Evolutionary conservation across 1,284 basidiomycete species (phyloP).

Genomic region (Ceratobasidium sp.): DNA sequence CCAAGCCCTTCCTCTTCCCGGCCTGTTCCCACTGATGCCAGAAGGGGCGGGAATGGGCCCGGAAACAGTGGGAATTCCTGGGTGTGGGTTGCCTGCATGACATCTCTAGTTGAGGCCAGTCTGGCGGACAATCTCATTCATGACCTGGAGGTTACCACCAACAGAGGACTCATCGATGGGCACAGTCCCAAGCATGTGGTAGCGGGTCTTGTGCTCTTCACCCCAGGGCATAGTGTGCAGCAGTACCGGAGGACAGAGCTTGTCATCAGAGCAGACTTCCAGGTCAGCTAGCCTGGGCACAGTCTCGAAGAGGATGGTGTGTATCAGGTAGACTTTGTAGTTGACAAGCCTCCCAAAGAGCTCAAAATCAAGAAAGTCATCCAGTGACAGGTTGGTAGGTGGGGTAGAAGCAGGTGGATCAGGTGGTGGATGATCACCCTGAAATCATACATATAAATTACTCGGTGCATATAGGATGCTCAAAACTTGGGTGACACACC

Average conservation of each 20-base stretch:
- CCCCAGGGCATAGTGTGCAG: not conserved
- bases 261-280: not conserved
- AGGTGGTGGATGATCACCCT: no score
- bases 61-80: no score
- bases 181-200: constrained; percentile 5
- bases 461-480: no score
- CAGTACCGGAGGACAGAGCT: not conserved
- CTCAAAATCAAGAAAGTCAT: constrained; percentile 3
- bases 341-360: not conserved
- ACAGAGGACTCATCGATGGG: not conserved
- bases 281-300: not conserved
- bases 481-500: not conserved
- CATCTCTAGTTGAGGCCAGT: no score
- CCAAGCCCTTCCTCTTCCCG: no score
- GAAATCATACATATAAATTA: no score
- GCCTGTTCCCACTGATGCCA: no score
- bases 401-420: no score
- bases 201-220: not conserved
- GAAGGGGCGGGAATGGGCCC: no score
- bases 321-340: not conserved
- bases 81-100: no score
- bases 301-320: not conserved
- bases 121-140: not conserved
- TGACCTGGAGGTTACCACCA: not conserved
- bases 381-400: not conserved